Base-by-base conservation (phyloP, 1,284 basidiomycete genomes). In the Tremellales sp. region DNA sequence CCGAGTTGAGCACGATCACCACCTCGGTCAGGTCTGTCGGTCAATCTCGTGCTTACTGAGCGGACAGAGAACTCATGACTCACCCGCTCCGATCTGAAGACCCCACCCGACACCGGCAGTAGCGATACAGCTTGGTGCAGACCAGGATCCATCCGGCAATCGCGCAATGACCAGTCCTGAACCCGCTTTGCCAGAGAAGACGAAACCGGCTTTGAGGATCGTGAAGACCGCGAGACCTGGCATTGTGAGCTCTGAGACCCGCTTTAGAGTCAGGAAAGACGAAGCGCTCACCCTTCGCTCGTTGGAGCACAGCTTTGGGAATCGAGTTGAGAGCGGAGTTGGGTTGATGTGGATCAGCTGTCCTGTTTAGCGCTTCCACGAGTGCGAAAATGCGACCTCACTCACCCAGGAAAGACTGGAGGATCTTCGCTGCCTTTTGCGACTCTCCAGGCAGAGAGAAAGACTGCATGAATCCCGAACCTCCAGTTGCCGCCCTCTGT, bases 81-180 rank as follows among this genome's bases (percentile, higher is more conserved):
- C 52, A 67, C 68, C 64, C 3, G 89, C 89, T 49, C 92, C 92
- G 54, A 94, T 88, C 75, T 96, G 94, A 42, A 97, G 82, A 41
- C 94, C 94, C 84, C 93, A 93, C 35, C 94, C 94, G 4, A 96
- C 80, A 49, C 91, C 90, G 22, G 89, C 93, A 0, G 93, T 97
- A n/a, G 89, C 93, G 69, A 98, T 96, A 75, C 93, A 97, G 39
- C 87, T 91, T 0, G 94, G 94, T 1, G 93, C 93, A 42, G 88
- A 92, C 94, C 94, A 97, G 19, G 88, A 92, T 54, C 94, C 96
- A 67, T 97, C 93, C 3, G 89, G 87, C 31, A 97, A 82, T 15
- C 96, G 84, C 10, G 94, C 89, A 63, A 97, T 87, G 68, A 98
- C 92, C 51, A 98, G 76, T 8, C 94, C 94, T 0, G 88, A 91